Conservation (phyloP, 495 filamentous ascomycete species). For the Neurospora sp. region DNA sequence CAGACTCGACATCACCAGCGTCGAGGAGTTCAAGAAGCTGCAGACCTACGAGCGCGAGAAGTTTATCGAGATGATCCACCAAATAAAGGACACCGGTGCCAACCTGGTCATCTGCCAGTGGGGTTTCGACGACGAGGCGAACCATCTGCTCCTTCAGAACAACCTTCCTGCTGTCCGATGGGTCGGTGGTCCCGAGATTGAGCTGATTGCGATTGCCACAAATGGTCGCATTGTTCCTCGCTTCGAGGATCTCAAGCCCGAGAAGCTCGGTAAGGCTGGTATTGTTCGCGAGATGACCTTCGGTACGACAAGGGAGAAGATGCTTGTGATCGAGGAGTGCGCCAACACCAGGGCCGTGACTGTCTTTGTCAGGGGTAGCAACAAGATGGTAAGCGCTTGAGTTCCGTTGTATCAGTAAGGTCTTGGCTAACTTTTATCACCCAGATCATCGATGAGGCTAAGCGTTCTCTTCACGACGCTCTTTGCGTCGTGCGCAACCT, state of each 20-base stretch:
- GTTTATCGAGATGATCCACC: constrained; percentile 96
- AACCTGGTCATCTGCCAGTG: constrained; percentile 99
- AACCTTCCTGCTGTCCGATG: constrained; percentile 91
- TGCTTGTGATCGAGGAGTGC: constrained; percentile 98
- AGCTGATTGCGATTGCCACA: constrained; percentile 96
- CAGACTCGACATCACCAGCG: constrained; percentile 94
- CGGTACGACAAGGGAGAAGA: constrained; percentile 96
- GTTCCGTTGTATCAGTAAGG: not conserved
- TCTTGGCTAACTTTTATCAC: constrained; percentile 11
- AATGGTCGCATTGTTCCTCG: constrained; percentile 95
- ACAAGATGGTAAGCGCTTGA: constrained; percentile 76
- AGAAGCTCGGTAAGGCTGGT: constrained; percentile 85
- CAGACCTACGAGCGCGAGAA: constrained; percentile 92
- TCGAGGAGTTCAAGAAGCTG: constrained; percentile 95
- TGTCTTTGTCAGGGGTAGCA: constrained; percentile 90
- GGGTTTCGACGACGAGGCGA: constrained; percentile 99
- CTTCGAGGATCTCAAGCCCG: constrained; percentile 85
- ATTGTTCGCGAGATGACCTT: constrained; percentile 91
- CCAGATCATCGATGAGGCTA: constrained; percentile 97
- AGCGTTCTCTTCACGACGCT: constrained; percentile 93
- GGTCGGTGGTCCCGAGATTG: constrained; percentile 97
- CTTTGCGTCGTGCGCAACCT: constrained; percentile 97
- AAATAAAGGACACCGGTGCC: constrained; percentile 94
- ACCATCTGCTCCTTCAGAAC: constrained; percentile 93
- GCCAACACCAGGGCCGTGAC: constrained; percentile 96